Base-by-base conservation (phyloP, 2,329 filamentous ascomycete genomes). In the Alternaria triticina region DNA sequence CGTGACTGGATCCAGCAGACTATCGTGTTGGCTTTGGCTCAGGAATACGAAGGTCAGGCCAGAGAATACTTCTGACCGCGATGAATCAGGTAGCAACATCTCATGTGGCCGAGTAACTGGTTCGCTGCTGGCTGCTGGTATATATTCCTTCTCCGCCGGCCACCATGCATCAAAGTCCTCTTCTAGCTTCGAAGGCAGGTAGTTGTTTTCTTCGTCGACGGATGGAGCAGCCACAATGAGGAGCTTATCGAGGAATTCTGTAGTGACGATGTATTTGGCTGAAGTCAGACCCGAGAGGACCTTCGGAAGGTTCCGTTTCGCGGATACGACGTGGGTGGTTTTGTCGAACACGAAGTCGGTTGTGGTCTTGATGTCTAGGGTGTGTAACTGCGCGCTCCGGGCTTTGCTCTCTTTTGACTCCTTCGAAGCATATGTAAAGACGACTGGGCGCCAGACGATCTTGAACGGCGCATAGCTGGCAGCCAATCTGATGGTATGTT, bases 1-100 rank as follows among this genome's bases (percentile, higher is more conserved):
- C 0, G 89, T 90, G 64, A 99, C 90, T 0, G 91, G 89, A 0
- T 89, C 88, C 46, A 92, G 82, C 5, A 99, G 83, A 66, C 87
- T 93, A 8, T 92, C 88, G 77, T 90, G 93, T 77, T 98, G 95
- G 3, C 83, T 83, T 57, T 86, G 80, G 57, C 94, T 90, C 68
- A 94, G 90, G 73, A 98, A 97, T 4, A 99, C 85, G 74, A 98
- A 97, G 0, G 90, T 95, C 73, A 94, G 96, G 3, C 92, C 92
- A 11, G 92, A 88, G 70, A 99, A 98, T 1, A 99, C 84, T 27
- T 90, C 88, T 8, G 83, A 82, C 20, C 96, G 87, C 15, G 82
- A 80, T 0, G 83, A 68, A 65, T 95, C 88, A 0, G 96, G 95
- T 8, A 86, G 84, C 75, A 97, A 95, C 12, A 89, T 86, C n/a